Conservation (phyloP, 495 filamentous ascomycete species). For the Gamarada debralockiae region DNA sequence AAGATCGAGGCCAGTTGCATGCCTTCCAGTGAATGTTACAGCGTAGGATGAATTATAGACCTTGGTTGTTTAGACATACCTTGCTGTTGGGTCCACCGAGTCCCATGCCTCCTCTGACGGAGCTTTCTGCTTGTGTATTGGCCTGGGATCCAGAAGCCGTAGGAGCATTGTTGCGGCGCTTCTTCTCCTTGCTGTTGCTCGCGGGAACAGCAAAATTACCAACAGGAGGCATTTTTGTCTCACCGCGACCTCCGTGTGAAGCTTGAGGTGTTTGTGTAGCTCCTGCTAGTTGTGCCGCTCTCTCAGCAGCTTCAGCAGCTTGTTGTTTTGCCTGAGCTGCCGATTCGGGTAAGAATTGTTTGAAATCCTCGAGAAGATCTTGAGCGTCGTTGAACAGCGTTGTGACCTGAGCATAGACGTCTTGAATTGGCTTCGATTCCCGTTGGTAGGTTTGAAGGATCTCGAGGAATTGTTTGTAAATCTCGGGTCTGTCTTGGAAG, state of each 20-base stretch:
- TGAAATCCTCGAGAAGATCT: conserved; percentile 98
- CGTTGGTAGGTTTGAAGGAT: conserved; percentile 98
- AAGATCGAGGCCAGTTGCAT: too few relatives aligned
- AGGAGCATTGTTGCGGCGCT: conserved; percentile 50
- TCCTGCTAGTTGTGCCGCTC: conserved; percentile 36
- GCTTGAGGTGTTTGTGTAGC: conserved; percentile 43
- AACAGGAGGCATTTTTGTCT: conserved; percentile 80
- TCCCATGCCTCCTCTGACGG: conserved; percentile 2
- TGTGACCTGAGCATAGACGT: conserved; percentile 97
- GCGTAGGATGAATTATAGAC: too few relatives aligned
- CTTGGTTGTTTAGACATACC: conserved; percentile 23
- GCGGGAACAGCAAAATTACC: conserved; percentile 88
- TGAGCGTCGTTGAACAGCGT: conserved; percentile 88
- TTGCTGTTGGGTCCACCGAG: conserved; percentile 35
- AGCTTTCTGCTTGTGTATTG: conserved; percentile 6
- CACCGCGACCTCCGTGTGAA: conserved; percentile 33
- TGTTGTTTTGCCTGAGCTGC: conserved; percentile 82
- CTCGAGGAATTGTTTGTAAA: conserved; percentile 98
- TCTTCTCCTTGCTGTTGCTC: conserved; percentile 73
- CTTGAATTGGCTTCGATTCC: conserved; percentile 96
- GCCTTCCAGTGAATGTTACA: too few relatives aligned
- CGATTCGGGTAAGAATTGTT: conserved; percentile 97
- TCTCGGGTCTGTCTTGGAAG: conserved; percentile 90
- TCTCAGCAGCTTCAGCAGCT: conserved; percentile 62
- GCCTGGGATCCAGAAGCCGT: conserved; percentile 2